Conservation (phyloP, 169 alveolate genomes). For the Plasmodium vivax region DNA sequence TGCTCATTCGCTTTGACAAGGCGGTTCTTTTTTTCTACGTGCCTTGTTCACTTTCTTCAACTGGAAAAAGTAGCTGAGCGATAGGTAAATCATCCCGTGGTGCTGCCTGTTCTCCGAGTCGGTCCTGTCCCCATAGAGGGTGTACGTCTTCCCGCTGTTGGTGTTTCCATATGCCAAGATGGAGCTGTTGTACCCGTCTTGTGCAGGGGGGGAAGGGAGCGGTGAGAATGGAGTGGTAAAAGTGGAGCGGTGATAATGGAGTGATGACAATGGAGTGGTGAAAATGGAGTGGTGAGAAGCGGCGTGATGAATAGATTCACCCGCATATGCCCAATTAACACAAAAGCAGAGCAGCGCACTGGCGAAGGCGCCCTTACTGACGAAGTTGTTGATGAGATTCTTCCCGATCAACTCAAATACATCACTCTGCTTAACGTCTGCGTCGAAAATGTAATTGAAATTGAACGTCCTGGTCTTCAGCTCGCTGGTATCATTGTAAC, state of each 20-base stretch:
- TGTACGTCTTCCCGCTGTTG: constrained; percentile 69
- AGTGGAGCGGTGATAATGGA: too few species aligned
- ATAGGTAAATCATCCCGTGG: constrained; percentile 41
- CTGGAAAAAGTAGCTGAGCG: constrained; percentile 41
- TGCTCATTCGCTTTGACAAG: background rate
- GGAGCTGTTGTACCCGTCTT: constrained; percentile 74
- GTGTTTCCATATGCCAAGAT: constrained; percentile 71
- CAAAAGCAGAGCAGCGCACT: background rate
- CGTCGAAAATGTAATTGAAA: constrained; percentile 52
- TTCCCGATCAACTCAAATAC: constrained; percentile 47
- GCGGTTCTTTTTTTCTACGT: background rate
- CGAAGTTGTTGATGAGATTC: constrained; percentile 41
- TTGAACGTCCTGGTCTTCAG: constrained; percentile 33
- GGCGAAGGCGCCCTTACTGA: background rate
- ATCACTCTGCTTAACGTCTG: constrained; percentile 33
- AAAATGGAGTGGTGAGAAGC: background rate
- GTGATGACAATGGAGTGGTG: too few species aligned
- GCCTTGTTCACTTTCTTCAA: constrained; percentile 33
- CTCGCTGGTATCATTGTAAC: constrained; percentile 58
- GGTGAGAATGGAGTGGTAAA: background rate
- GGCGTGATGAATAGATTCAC: background rate
- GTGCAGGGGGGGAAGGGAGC: background rate
- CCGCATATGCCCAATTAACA: background rate
- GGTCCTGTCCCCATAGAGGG: constrained; percentile 46
- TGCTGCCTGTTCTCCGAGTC: background rate